Evolutionary conservation across 352 stramenopile species (phyloP).

Genomic region (Pythium aphanidermatum): DNA sequence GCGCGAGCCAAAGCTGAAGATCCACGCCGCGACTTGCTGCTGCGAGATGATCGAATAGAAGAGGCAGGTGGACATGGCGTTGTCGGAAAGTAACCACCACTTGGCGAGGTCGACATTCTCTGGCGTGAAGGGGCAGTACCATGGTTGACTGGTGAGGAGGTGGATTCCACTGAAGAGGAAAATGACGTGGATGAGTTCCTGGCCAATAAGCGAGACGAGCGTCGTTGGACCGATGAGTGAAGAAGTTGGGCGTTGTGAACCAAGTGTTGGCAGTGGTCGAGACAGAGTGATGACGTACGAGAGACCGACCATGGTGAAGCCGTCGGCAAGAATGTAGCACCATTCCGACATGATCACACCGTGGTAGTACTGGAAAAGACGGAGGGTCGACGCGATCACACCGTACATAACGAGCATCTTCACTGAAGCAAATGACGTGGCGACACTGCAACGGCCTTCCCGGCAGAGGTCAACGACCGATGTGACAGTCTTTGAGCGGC

Average conservation of each 20-base stretch:
- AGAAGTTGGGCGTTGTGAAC: slow-evolving; percentile 67
- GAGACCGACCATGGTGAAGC: slow-evolving; percentile 69
- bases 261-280: slow-evolving; percentile 49
- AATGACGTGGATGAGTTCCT: slow-evolving; percentile 60
- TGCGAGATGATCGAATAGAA: slow-evolving; percentile 46
- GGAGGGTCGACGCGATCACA: slow-evolving; percentile 39
- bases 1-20: slow-evolving; percentile 56
- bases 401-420: slow-evolving; percentile 90
- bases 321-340: slow-evolving; percentile 79
- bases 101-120: slow-evolving; percentile 59
- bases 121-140: slow-evolving; percentile 74
- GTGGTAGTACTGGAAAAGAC: slow-evolving; percentile 86
- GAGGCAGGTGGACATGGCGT: slow-evolving; percentile 54
- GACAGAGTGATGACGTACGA: slow-evolving; percentile 75
- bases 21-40: slow-evolving; percentile 61
- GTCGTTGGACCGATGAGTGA: slow-evolving; percentile 77
- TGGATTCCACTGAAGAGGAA: slow-evolving; percentile 65
- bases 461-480: slow-evolving; percentile 79
- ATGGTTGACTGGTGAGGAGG: slow-evolving; percentile 44
- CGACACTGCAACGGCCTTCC: slow-evolving; percentile 82
- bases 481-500: slow-evolving; percentile 60
- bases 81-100: slow-evolving; percentile 68
- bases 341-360: slow-evolving; percentile 84
- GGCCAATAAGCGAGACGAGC: slow-evolving; percentile 49
- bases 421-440: slow-evolving; percentile 78